These are phyloP conservation scores for Volutella citrinella DNA, from an alignment of 2,329 filamentous ascomycete species.

Conservation along the genomic window DNA sequence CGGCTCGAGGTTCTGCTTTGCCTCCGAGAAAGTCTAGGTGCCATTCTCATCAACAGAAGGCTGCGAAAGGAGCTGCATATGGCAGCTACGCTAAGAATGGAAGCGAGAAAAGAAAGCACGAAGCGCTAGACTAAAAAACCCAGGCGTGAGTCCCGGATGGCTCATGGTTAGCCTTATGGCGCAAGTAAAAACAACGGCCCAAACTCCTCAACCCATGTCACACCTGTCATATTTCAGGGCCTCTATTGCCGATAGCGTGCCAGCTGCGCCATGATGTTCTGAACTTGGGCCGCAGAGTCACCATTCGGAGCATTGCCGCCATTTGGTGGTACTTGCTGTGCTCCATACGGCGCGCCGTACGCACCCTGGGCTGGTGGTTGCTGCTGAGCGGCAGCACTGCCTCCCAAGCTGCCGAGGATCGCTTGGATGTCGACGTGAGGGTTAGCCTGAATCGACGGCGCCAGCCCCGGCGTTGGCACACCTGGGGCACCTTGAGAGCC, in stretches of 20 bases:
- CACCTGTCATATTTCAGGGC: background rate
- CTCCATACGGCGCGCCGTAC: conserved; percentile 30
- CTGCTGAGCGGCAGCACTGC: conserved; percentile 19
- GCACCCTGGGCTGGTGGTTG: conserved; percentile 19
- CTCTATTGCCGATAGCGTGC: conserved; percentile 58
- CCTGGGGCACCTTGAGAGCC: conserved; percentile 17
- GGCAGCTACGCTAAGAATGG: no score
- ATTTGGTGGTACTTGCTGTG: conserved; percentile 22
- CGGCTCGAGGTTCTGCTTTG: no score
- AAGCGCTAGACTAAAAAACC: no score
- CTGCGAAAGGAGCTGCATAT: no score
- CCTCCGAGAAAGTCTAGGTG: no score
- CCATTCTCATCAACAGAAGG: no score
- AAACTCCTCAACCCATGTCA: background rate
- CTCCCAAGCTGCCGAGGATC: conserved; percentile 40
- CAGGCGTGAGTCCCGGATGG: no score
- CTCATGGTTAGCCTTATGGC: no score
- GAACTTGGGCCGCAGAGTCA: conserved; percentile 52
- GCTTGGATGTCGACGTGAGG: conserved; percentile 45
- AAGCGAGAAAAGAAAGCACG: no score
- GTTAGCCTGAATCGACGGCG: no score
- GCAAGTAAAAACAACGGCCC: conserved; percentile 2
- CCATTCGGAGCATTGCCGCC: conserved; percentile 23
- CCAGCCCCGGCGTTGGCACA: no score
- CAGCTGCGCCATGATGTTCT: conserved; percentile 73